Base-by-base conservation (phyloP, 2,329 filamentous ascomycete species). In the Rhinocladiella similis region DNA sequence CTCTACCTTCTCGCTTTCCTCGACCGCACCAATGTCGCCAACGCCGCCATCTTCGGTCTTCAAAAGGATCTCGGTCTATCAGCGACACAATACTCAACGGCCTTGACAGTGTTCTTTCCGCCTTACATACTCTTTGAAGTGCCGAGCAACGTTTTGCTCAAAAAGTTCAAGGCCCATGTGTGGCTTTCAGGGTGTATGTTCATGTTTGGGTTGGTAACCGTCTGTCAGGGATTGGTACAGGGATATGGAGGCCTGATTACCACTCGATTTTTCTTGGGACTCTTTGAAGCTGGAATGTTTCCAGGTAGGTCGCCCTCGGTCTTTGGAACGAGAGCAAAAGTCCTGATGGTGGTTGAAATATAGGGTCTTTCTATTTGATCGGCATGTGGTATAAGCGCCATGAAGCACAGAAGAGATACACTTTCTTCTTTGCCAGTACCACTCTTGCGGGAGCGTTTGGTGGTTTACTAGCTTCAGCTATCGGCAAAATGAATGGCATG, bases 381-480 rank as follows among this genome's bases (percentile, higher is more conserved):
- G 73, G 75, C 5, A 79, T 78, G 73, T 95, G 89, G 91, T 99
- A 97, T 67, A 86, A 87, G 57, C 85, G 93, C 57, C 79, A 80
- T 43, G 94, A 97, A 74, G 91, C 92, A 1, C 93, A 97, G 73
- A 90, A 91, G 67, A 86, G 94, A 27, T 97, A 92, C 75, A 89
- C 87, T 14, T 92, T 97, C 78, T 97, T 97, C 80, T 97, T 97
- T 78, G 86, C 83, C 67, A 90, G 80, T 6, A 83, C 83, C 1
- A 83, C 81, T 1, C 74, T 84, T 1, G 83, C 84, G 1, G 83
- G 83, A 45, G 83, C 83, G 1, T 86, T 86, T 59, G 83, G 84
- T 47, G 83, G 83, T 16, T 73, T 87, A 9, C 72, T 87, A 14
- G 84, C 84, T 2, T 80, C 79, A 29, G 84, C 77, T 19, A 80